These are phyloP conservation scores for Fraxinus sp. DNA, from an alignment of 305 asterid genomes.

Conservation along the genomic window DNA sequence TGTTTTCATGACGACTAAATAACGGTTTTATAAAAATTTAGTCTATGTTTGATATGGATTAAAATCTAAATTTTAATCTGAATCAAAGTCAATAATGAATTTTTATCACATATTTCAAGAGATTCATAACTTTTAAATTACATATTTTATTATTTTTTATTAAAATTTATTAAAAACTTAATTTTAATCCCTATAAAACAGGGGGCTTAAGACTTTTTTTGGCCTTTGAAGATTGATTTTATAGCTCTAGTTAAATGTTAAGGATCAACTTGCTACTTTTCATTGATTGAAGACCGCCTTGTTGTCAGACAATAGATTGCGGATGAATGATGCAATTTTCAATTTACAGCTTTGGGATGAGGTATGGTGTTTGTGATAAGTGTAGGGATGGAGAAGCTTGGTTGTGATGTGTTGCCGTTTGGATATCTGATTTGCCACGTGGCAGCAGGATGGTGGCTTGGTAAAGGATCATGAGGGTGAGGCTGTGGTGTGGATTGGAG, in stretches of 20 bases:
- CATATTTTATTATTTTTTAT: too few species aligned
- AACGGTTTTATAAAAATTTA: background rate
- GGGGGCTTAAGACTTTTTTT: background rate
- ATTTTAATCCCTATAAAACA: too few species aligned
- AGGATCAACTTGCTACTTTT: background rate
- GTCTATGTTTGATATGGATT: too few species aligned
- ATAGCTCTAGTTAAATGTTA: background rate
- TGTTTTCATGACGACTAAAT: background rate
- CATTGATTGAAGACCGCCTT: background rate
- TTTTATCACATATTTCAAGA: too few species aligned
- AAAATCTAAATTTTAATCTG: too few species aligned
- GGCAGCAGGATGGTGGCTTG: conserved; percentile 36
- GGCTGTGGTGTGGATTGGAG: conserved; percentile 17
- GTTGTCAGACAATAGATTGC: background rate
- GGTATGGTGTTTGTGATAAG: conserved; percentile 36
- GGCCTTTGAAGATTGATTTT: background rate
- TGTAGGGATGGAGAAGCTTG: conserved; percentile 39
- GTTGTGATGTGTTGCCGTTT: conserved; percentile 38
- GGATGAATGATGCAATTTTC: background rate
- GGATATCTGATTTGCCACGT: conserved; percentile 45
- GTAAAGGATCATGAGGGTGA: conserved; percentile 29
- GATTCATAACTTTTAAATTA: too few species aligned
- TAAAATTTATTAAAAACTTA: too few species aligned
- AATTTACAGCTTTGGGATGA: conserved; percentile 10
- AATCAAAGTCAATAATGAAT: too few species aligned